These are phyloP conservation scores for Simplicillium aogashimaense DNA, from an alignment of 2,329 filamentous ascomycete species.

Conservation along the genomic window DNA sequence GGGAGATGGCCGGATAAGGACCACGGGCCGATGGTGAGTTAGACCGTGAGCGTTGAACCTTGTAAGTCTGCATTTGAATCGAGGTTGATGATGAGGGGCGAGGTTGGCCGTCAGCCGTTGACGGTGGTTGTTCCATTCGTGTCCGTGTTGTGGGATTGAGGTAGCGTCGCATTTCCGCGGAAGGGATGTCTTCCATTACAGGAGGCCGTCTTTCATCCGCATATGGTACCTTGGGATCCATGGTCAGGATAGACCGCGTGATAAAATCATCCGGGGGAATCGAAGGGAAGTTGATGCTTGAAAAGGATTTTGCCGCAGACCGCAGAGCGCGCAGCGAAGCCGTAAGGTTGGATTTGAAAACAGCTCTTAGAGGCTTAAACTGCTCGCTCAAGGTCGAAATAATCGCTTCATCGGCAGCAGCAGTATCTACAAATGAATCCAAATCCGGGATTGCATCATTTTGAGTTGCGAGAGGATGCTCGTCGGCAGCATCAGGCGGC, in stretches of 20 bases:
- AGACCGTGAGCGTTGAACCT: constrained; percentile 40
- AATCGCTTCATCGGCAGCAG: constrained; percentile 16
- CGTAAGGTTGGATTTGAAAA: constrained; percentile 61
- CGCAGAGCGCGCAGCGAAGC: constrained; percentile 55
- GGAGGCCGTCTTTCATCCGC: constrained; percentile 58
- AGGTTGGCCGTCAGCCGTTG: constrained; percentile 11
- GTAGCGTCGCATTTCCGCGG: constrained; percentile 56
- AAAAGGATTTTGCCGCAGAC: constrained; percentile 55
- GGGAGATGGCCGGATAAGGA: constrained; percentile 19
- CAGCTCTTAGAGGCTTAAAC: constrained; percentile 42
- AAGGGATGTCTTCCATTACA: constrained; percentile 52
- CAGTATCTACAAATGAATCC: constrained; percentile 38
- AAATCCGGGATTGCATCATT: constrained; percentile 23
- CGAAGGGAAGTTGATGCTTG: constrained; percentile 50
- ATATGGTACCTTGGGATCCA: constrained; percentile 56
- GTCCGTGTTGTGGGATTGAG: constrained; percentile 49
- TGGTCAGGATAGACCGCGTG: constrained; percentile 56
- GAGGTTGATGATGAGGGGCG: constrained; percentile 35
- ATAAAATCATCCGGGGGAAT: constrained; percentile 58
- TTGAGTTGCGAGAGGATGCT: constrained; percentile 37
- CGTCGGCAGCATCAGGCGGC: constrained; percentile 39
- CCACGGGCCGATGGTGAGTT: constrained; percentile 19
- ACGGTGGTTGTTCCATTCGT: constrained; percentile 13
- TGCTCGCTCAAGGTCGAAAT: constrained; percentile 20
- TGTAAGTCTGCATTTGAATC: constrained; percentile 65